Base-by-base conservation (phyloP, 225 moss, liverwort and hornwort species). In the Polytrichum formosum region DNA sequence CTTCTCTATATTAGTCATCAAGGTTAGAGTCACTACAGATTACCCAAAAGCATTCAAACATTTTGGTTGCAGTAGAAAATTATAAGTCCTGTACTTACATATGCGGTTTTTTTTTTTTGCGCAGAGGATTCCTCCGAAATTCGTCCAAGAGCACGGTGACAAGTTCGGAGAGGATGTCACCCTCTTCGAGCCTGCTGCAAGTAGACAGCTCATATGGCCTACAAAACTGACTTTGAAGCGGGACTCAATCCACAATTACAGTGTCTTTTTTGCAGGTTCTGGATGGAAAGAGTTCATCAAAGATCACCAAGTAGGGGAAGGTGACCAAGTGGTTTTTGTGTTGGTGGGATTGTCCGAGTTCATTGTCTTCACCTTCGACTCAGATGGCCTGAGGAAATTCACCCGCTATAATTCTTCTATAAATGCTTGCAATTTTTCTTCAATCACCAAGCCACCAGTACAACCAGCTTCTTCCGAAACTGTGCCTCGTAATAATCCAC, bases 111-210 rank as follows among this genome's bases (percentile, higher is more conserved):
- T 31, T 1, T 6, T 35, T 9, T n/a, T 19, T n/a, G 6, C 27
- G 62, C 66, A 66, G 37, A 46, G 20, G 37, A 37, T 66, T 37
- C 66, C 66, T 53, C 7, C 66, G 4, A 35, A 37, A n/a, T 66
- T 66, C 16, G n/a, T 66, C 35, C 66, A 25, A 25, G 66, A 66
- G 21, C 46, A 66, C 53, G 37, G 66, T 66, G 66, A 66, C 46
- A 66, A 66, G 31, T 37, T 66, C 35, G 10, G 25, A 66, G 35
- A 21, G 46, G 35, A 17, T 17, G 35, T 66, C 23, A 23, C 33
- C 7, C 46, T 66, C 22, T 21, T 35, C 33, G 66, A 46, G 20
- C 66, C 66, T 22, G 16, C 23, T 62, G 62, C 23, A 22, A 62
- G 26, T 22, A 26, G 37, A 37, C 37, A 37, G 2, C 37, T 62